Evolutionary conservation across 345 rosid genomes (phyloP), one percentile per base, ranked within the genome.

Genomic region (Xanthoceras sorbifolium): DNA sequence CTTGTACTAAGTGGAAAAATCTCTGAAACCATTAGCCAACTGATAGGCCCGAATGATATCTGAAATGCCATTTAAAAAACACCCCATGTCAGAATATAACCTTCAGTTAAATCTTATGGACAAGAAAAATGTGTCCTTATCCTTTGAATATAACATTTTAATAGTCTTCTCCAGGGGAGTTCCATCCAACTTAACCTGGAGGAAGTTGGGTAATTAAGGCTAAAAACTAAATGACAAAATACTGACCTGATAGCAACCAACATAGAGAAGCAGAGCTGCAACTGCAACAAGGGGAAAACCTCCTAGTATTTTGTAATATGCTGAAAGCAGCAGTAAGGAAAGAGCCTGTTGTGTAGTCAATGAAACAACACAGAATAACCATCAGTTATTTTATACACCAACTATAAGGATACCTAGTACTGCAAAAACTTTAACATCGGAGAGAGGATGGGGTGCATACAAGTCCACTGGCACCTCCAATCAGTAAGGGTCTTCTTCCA

Each of bases 1-100:
- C 98, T 88, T 74, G 97, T 86, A 29, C 94, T 93, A 29, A 96
- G 79, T 1, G 98, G 99, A 77, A 92, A 96, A 72, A 96, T 87
- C 85, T 93, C 99, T 0, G 99, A 93, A 83, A 93, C 97, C 98
- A 96, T 96, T 77, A 96, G 87, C 98, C 99, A 93, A 79, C 99
- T 93, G 82, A 96, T 93, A n/a, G 99, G 98, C 64, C 99, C 99
- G 69, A 93, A 93, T 15, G 98, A 96, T 76, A 96, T 84, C 99
- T 93, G 86, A 79, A 73, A 77, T 59, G 63, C 5, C 67, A 63
- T 69, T 77, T 18, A 42, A 52, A 68, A 63, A 79, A 59, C 73
- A 69, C 10, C 0, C 25, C 20, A 22, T 70, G 11, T 80, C 75
- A 75, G 73, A 63, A 71, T 72, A 57, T 74, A 70, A 63, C 72